Evolutionary conservation across 163 green algal species (phyloP).

Genomic region (Prototheca wickerhamii): DNA sequence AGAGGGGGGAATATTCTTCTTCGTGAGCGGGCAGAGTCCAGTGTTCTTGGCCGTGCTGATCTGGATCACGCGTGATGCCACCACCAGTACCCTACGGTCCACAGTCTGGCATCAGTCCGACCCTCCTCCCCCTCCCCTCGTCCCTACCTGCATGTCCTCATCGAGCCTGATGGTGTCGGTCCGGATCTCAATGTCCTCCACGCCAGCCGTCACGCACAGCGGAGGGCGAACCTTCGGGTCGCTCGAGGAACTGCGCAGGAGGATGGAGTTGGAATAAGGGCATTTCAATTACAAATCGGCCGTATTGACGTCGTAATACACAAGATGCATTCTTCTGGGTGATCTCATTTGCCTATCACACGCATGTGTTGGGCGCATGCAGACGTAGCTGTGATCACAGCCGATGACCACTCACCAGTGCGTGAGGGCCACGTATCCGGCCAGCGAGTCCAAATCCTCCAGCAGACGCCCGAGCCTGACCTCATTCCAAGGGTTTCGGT

Average conservation of each 20-base stretch:
- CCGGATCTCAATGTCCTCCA: conserved; percentile 53
- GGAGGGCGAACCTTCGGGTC: conserved; percentile 31
- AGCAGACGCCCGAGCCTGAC: conserved; percentile 57
- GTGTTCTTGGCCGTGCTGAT: background rate
- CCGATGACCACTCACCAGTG: conserved; percentile 25
- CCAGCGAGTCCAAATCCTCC: conserved; percentile 68
- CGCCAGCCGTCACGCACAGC: conserved; percentile 61
- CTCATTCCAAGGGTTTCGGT: conserved; percentile 56
- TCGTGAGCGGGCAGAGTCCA: background rate
- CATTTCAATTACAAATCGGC: no score
- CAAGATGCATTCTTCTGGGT: no score
- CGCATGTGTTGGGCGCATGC: no score
- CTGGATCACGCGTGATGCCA: no score
- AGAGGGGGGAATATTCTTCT: background rate
- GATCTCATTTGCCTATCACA: no score
- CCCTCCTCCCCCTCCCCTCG: background rate
- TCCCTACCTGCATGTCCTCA: conserved; percentile 34
- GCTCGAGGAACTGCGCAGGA: background rate
- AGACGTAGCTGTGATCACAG: background rate
- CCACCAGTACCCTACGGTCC: no score
- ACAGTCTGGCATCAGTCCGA: no score
- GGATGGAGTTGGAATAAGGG: no score
- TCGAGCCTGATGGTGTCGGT: conserved; percentile 28
- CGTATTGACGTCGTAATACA: no score
- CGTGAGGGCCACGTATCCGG: conserved; percentile 48